phyloP scores from a whole-genome alignment of 2,329 filamentous ascomycete genomes.

The Penicillium paneum region DNA sequence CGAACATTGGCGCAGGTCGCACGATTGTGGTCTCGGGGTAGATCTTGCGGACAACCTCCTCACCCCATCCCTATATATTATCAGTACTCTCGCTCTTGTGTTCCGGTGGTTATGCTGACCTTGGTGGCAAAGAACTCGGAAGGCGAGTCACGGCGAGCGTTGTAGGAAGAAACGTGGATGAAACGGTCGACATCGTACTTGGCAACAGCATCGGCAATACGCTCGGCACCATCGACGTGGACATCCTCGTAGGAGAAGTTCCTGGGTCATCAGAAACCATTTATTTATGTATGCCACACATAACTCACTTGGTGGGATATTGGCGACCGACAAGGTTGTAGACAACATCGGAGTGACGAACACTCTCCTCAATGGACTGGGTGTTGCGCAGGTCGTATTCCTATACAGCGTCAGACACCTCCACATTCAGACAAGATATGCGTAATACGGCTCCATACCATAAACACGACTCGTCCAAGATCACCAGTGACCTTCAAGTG shows the following conservation, averaged over 20 bases:
- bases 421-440: neutral
- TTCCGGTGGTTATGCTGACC: constrained; percentile 45
- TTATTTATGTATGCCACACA: neutral
- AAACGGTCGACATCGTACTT: constrained; percentile 98
- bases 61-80: constrained; percentile 62
- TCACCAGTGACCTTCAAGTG: constrained; percentile 96
- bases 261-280: constrained; percentile 51
- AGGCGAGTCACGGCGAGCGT: constrained; percentile 72
- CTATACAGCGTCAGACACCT: constrained; percentile 43
- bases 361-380: constrained; percentile 90
- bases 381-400: constrained; percentile 96
- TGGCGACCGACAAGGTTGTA: constrained; percentile 94
- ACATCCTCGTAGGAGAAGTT: constrained; percentile 94
- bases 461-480: constrained; percentile 81
- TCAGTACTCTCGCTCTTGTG: constrained; percentile 9
- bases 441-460: constrained; percentile 50
- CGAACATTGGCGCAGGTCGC: constrained; percentile 87
- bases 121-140: constrained; percentile 93
- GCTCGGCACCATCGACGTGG: constrained; percentile 85
- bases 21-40: constrained; percentile 98
- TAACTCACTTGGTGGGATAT: constrained; percentile 85
- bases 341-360: constrained; percentile 94
- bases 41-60: constrained; percentile 78
- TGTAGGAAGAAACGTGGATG: constrained; percentile 95
- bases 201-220: constrained; percentile 88